Conservation (phyloP, 192 early-diverging fungal genomes). For the Dispira simplex region DNA sequence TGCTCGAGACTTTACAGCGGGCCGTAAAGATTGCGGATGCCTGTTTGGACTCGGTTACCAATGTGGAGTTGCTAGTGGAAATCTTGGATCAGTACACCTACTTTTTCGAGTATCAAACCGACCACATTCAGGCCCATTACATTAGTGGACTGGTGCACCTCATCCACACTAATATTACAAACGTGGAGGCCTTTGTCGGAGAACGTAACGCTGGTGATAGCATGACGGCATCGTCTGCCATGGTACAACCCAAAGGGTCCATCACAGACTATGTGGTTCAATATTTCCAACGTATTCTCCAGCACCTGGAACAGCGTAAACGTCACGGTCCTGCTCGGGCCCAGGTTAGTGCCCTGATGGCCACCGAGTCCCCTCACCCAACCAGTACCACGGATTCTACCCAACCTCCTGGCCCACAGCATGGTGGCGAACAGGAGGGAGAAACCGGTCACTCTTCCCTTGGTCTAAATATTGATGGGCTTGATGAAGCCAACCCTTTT, state of each 20-base stretch:
- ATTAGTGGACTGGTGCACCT: conserved; percentile 89
- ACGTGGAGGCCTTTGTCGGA: conserved; percentile 58
- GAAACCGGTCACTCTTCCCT: not conserved
- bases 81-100: conserved; percentile 90
- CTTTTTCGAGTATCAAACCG: conserved; percentile 86
- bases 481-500: conserved; percentile 1
- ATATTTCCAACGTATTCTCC: conserved; percentile 55
- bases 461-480: not conserved
- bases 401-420: not conserved
- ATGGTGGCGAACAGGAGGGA: not conserved
- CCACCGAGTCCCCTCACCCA: not conserved
- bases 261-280: conserved; percentile 48
- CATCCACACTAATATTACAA: conserved; percentile 70
- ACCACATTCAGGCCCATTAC: conserved; percentile 82
- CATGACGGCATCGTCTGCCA: conserved; percentile 36
- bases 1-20: conserved; percentile 85
- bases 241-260: conserved; percentile 34
- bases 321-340: not conserved
- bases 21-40: conserved; percentile 89
- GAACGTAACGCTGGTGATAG: conserved; percentile 28
- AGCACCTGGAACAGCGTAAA: conserved; percentile 38
- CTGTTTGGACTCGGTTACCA: conserved; percentile 78
- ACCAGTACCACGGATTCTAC: not conserved
- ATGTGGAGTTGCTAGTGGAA: conserved; percentile 93
- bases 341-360: not conserved